Percentiles rank a stretch among this genome's conserved stretches.
Evolutionary conservation across 257 asterid species (phyloP).

Genomic region (Ocimum tenuiflorum): DNA sequence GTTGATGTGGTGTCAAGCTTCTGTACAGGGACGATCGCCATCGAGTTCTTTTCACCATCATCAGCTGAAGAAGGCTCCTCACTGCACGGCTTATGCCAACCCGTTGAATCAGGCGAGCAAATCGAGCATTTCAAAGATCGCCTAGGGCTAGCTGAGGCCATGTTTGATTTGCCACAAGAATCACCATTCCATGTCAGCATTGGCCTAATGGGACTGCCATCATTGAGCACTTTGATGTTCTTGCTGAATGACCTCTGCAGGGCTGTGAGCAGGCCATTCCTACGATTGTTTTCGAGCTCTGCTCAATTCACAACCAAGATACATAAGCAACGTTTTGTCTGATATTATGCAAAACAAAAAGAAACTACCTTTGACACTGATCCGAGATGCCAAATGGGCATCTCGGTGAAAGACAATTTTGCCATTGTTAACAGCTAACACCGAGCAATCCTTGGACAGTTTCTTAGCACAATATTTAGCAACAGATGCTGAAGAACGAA

Average conservation of each 20-base stretch:
- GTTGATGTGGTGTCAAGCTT: conserved; percentile 49
- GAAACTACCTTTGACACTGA: conserved; percentile 44
- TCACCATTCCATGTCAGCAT: conserved; percentile 36
- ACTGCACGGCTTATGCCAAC: conserved; percentile 14
- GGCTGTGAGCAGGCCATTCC: conserved; percentile 51
- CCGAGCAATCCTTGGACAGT: conserved; percentile 60
- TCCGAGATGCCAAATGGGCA: conserved; percentile 31
- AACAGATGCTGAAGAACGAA: conserved; percentile 62
- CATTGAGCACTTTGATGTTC: conserved; percentile 45
- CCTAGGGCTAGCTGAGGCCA: conserved; percentile 24
- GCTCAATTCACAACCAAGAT: conserved; percentile 23
- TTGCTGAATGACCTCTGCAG: conserved; percentile 66
- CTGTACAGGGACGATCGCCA: conserved; percentile 66
- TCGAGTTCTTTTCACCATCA: conserved; percentile 33
- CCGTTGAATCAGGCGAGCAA: conserved; percentile 38
- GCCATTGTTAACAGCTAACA: conserved; percentile 71
- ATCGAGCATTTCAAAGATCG: conserved; percentile 37
- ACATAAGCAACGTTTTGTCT: neutral
- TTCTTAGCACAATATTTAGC: conserved; percentile 85
- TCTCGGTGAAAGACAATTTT: conserved; percentile 61
- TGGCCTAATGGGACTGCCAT: conserved; percentile 25
- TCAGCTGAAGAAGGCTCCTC: conserved; percentile 35
- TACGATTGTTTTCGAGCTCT: conserved; percentile 51
- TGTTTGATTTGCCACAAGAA: conserved; percentile 28
- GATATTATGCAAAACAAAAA: conserved; percentile 6